Conservation (phyloP, 345 rosid species). For the Rhodamnia argentea region DNA sequence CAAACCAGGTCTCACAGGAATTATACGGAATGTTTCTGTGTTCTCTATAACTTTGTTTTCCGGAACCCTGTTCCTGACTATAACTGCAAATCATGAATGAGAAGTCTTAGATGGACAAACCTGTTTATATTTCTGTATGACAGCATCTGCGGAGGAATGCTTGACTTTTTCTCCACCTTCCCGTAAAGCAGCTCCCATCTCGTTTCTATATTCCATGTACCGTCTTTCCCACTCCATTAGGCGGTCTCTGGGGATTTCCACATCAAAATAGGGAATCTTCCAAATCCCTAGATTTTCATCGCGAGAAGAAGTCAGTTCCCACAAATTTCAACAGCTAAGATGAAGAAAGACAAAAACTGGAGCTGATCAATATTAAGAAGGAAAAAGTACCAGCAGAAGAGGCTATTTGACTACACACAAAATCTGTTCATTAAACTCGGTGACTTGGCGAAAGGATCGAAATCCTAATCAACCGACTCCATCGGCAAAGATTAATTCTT, state of each 20-base stretch:
- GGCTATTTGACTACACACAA: background rate
- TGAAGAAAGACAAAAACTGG: background rate
- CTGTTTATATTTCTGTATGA: slow-evolving; percentile 36
- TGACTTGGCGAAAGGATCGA: background rate
- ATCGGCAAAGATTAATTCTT: background rate
- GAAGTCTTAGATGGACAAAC: slow-evolving; percentile 9
- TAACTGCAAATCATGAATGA: background rate
- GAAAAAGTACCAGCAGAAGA: background rate
- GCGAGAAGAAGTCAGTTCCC: background rate
- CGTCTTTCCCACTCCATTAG: slow-evolving; percentile 18
- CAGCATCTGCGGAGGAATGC: slow-evolving; percentile 13
- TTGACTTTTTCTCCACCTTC: background rate
- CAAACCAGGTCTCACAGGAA: background rate
- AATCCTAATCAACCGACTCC: background rate
- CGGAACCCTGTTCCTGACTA: background rate
- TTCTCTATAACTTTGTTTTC: background rate
- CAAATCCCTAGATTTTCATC: slow-evolving; percentile 20
- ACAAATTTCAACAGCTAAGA: background rate
- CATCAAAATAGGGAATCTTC: slow-evolving; percentile 41
- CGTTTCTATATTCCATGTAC: slow-evolving; percentile 30
- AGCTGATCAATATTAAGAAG: background rate
- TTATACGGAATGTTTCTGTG: background rate
- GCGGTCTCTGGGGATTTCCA: slow-evolving; percentile 3
- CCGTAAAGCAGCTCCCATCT: slow-evolving; percentile 27
- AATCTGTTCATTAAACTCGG: background rate